These are phyloP conservation scores for Colletotrichum agaves DNA, from an alignment of 2,329 filamentous ascomycete genomes.

Conservation along the genomic window DNA sequence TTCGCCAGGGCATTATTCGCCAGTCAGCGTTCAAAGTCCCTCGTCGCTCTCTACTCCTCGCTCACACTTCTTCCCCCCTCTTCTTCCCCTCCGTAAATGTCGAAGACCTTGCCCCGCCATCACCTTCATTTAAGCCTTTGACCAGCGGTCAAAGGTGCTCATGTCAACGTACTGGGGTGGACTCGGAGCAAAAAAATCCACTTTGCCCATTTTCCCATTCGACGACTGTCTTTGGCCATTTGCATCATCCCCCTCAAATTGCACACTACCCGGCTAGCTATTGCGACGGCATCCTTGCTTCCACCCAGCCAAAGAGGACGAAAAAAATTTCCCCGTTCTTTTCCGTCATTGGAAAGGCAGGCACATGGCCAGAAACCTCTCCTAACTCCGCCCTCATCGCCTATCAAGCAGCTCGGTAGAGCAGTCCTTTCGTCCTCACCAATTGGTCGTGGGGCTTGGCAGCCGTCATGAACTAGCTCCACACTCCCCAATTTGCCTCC, in stretches of 20 bases:
- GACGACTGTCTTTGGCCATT: constrained; percentile 18
- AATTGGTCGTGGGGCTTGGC: constrained; percentile 44
- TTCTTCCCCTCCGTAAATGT: background rate
- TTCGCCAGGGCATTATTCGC: background rate
- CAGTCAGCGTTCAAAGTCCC: constrained; percentile 4
- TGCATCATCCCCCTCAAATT: constrained; percentile 31
- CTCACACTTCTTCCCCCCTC: background rate
- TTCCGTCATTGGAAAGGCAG: constrained; percentile 23
- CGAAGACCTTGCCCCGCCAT: constrained; percentile 29
- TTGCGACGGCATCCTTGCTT: constrained; percentile 35
- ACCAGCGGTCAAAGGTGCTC: constrained; percentile 26
- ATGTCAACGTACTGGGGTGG: constrained; percentile 24
- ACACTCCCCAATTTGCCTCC: constrained; percentile 17
- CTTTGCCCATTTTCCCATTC: constrained; percentile 21
- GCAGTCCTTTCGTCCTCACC: constrained; percentile 3
- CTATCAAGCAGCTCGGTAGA: background rate
- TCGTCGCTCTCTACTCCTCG: background rate
- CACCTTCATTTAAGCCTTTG: constrained; percentile 22
- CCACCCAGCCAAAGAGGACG: constrained; percentile 18
- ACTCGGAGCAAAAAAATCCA: constrained; percentile 34
- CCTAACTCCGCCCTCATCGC: constrained; percentile 9
- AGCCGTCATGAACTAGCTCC: constrained; percentile 51
- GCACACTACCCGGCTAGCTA: constrained; percentile 19
- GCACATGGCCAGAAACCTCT: constrained; percentile 4
- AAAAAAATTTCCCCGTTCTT: constrained; percentile 29